Percentiles rank a stretch among this genome's conserved stretches.
Evolutionary conservation across 2,329 filamentous ascomycete species (phyloP).

Genomic region (Epichloe sp.): DNA sequence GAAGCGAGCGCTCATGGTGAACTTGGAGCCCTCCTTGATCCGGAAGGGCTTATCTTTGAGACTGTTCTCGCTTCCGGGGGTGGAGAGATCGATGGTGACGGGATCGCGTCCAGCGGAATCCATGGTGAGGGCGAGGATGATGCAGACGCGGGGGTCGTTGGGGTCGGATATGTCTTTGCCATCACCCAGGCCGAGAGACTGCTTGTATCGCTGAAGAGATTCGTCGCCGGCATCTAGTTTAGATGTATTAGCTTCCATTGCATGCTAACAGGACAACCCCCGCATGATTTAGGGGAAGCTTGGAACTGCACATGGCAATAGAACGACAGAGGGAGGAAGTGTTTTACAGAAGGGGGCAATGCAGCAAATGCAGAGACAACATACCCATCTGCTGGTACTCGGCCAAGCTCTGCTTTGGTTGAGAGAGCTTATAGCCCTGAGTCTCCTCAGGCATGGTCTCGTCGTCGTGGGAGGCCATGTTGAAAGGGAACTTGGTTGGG

Average conservation of each 20-base stretch:
- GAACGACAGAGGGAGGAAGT: not conserved
- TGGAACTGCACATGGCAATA: not conserved
- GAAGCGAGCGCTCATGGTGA: slow-evolving; percentile 90
- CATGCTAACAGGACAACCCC: not conserved
- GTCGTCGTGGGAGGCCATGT: slow-evolving; percentile 58
- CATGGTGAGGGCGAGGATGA: slow-evolving; percentile 84
- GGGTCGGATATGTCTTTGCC: slow-evolving; percentile 61
- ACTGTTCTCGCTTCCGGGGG: slow-evolving; percentile 54
- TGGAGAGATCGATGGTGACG: slow-evolving; percentile 77
- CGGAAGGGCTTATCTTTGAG: slow-evolving; percentile 90
- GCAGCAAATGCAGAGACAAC: slow-evolving; percentile 16
- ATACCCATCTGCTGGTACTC: slow-evolving; percentile 89
- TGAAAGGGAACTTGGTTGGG: not conserved
- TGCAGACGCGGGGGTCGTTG: slow-evolving; percentile 77
- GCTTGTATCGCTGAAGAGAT: slow-evolving; percentile 93
- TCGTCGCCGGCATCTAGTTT: slow-evolving; percentile 59
- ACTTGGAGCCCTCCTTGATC: slow-evolving; percentile 90
- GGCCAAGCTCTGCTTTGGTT: slow-evolving; percentile 90
- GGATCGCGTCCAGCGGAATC: slow-evolving; percentile 71
- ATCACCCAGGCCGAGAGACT: slow-evolving; percentile 76
- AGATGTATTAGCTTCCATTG: not conserved
- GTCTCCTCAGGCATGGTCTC: slow-evolving; percentile 80
- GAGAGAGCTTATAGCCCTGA: slow-evolving; percentile 93
- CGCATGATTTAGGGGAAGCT: not conserved
- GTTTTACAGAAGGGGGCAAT: not conserved